Evolutionary conservation across 2,329 filamentous ascomycete genomes (phyloP), one percentile per base, ranked within the genome.

Genomic region (Juglanconis sp.): DNA sequence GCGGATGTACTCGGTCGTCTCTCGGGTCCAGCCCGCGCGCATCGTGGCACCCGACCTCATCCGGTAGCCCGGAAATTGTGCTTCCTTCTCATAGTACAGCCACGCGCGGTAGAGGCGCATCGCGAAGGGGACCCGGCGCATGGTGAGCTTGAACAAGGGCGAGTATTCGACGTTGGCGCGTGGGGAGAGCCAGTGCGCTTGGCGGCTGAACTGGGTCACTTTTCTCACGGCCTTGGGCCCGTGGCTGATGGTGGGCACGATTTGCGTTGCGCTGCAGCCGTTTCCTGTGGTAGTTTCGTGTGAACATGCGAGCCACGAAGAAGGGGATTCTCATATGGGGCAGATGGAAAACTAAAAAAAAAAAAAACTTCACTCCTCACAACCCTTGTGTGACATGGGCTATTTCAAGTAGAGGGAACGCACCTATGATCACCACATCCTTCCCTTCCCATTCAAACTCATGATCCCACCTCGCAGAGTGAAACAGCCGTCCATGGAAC

Each of bases 251-350:
- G 69, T 63, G 6, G 74, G 72, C 2, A 76, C 66, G 5, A 76
- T 70, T 56, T 76, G 73, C 3, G 71, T 69, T 1, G 70, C 73
- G 38, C 69, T 73, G 61, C 72, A 74, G 5, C 73, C 72, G 47
- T 71, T 74, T 4, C 49, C 49, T 46, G 44, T 5, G 8, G 44
- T 17, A 9, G 11, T n/a, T n/a, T n/a, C n/a, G n/a, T n/a, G n/a
- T n/a, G n/a, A n/a, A n/a, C n/a, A n/a, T n/a, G n/a, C n/a, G n/a
- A n/a, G n/a, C n/a, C n/a, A n/a, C n/a, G n/a, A n/a, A n/a, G n/a
- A n/a, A n/a, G n/a, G n/a, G n/a, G n/a, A n/a, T n/a, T n/a, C n/a
- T n/a, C n/a, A n/a, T n/a, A n/a, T n/a, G n/a, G n/a, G n/a, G n/a
- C n/a, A n/a, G n/a, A n/a, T n/a, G n/a, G n/a, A n/a, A n/a, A n/a